Evolutionary conservation across 1,284 basidiomycete genomes (phyloP).

Genomic region (Fomitopsis pinicola): DNA sequence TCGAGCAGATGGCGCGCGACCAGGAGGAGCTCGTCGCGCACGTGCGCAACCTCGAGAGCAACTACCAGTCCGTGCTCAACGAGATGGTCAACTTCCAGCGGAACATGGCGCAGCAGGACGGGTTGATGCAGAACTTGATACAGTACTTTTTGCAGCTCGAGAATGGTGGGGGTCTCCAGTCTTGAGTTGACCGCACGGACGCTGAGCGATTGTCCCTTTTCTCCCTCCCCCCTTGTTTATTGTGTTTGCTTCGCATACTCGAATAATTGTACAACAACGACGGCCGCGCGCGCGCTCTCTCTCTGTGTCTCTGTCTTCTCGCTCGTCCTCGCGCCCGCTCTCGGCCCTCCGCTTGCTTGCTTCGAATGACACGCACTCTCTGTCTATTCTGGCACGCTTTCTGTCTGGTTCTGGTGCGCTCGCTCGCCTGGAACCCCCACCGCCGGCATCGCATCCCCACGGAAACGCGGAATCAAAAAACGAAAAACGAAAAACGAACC

Average conservation of each 20-base stretch:
- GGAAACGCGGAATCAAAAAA: background rate
- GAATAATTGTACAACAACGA: conserved; percentile 2
- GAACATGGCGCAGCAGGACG: conserved; percentile 84
- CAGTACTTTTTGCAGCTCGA: conserved; percentile 77
- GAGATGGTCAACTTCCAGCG: conserved; percentile 84
- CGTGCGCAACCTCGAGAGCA: conserved; percentile 62
- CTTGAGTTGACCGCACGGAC: conserved; percentile 20
- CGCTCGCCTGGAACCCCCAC: background rate
- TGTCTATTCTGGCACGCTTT: background rate
- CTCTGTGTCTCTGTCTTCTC: background rate
- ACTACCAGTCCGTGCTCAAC: conserved; percentile 74
- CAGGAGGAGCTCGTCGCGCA: conserved; percentile 61
- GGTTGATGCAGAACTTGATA: conserved; percentile 78
- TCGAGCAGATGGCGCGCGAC: conserved; percentile 45
- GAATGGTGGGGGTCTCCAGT: conserved; percentile 42
- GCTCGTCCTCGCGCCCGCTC: background rate
- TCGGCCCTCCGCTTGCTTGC: background rate
- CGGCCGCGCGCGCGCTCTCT: background rate
- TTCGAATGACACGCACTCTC: background rate
- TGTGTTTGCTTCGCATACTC: conserved; percentile 6
- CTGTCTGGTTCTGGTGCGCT: background rate
- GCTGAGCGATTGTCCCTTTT: conserved; percentile 15
- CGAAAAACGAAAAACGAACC: background rate
- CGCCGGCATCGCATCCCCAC: background rate
- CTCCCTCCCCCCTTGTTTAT: conserved; percentile 8